A percentile compares a stretch with the other conserved stretches of the same genome.
These are phyloP conservation scores for Umbelopsis sp. DNA, from an alignment of 192 early-diverging fungal species.

Conservation along the genomic window DNA sequence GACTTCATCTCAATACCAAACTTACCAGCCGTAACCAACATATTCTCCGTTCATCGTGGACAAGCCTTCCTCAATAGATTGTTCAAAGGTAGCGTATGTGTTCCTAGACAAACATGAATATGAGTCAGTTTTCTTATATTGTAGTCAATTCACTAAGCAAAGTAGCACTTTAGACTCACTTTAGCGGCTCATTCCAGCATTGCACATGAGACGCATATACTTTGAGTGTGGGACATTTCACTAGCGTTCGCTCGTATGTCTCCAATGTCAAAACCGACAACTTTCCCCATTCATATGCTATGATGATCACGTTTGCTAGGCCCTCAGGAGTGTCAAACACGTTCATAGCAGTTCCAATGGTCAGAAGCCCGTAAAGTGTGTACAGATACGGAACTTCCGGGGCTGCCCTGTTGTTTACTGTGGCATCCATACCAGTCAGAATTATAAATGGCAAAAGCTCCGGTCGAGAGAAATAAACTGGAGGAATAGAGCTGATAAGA, in stretches of 20 bases:
- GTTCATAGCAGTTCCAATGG: constrained; percentile 26
- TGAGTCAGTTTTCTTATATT: not conserved
- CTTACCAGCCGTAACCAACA: constrained; percentile 28
- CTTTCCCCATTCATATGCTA: constrained; percentile 33
- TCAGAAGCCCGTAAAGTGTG: constrained; percentile 34
- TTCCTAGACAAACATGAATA: not conserved
- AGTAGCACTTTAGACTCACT: not conserved
- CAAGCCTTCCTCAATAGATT: constrained; percentile 33
- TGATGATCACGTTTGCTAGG: not conserved
- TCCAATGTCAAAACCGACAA: constrained; percentile 11
- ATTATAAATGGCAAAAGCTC: constrained; percentile 30
- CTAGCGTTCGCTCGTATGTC: constrained; percentile 14
- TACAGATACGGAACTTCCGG: constrained; percentile 30
- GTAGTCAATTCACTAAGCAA: no score
- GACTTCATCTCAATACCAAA: not conserved
- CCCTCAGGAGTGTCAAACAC: not conserved
- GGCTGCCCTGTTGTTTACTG: constrained; percentile 19
- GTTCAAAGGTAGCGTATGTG: constrained; percentile 22
- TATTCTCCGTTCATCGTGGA: constrained; percentile 38
- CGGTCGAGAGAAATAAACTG: constrained; percentile 35
- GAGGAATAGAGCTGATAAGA: constrained; percentile 21
- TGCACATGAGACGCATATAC: constrained; percentile 43
- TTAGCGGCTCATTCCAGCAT: constrained; percentile 40
- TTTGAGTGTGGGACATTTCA: constrained; percentile 41
- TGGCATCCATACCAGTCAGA: constrained; percentile 29